Conservation (phyloP, 73 alveolate genomes). For the Breviolum minutum region DNA sequence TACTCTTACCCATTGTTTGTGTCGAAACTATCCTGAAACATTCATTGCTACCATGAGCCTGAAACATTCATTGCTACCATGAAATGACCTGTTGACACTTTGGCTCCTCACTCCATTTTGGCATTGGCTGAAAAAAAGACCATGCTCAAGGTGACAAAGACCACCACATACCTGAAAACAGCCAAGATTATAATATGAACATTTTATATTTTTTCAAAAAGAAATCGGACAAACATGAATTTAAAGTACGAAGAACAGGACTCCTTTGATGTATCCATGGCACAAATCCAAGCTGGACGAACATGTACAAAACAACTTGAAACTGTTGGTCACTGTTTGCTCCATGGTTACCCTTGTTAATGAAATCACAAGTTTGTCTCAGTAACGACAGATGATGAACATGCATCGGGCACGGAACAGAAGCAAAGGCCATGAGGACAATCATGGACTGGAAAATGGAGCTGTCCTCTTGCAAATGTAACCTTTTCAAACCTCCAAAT, state of each 20-base stretch:
- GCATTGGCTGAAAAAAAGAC: constrained; percentile 60
- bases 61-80: too few species aligned
- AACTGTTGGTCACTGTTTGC: not conserved
- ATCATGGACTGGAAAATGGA: constrained; percentile 75
- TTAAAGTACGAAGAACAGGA: too few species aligned
- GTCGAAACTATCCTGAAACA: too few species aligned
- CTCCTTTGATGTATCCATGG: not conserved
- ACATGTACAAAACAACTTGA: too few species aligned
- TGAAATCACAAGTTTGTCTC: not conserved
- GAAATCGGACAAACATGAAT: not conserved
- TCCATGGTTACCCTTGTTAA: not conserved
- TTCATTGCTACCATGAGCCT: not conserved
- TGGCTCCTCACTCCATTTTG: not conserved
- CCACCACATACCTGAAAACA: constrained; percentile 44
- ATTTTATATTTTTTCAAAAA: not conserved
- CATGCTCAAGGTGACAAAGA: constrained; percentile 22
- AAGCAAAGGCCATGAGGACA: constrained; percentile 72
- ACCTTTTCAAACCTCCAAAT: not conserved
- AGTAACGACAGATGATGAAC: not conserved
- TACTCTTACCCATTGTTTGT: too few species aligned
- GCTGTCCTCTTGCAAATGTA: not conserved
- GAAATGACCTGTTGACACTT: not conserved
- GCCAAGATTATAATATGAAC: not conserved
- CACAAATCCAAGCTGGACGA: not conserved
- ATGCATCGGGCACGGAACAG: constrained; percentile 67